Conservation (phyloP, 257 asterid species). For the Nicotiana tabacum region DNA sequence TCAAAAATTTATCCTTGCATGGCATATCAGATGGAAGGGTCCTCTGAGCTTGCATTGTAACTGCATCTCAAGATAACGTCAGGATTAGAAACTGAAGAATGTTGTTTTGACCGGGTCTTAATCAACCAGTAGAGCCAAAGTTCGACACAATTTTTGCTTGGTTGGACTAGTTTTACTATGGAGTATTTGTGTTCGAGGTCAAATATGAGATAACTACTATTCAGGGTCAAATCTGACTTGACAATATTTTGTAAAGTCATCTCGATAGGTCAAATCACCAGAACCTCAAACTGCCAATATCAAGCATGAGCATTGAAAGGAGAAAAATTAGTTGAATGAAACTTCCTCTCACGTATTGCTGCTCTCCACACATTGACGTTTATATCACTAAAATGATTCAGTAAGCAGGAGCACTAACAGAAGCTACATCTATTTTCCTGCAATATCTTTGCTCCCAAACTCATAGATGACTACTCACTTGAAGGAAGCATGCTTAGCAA, state of each 20-base stretch:
- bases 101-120: background rate
- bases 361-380: background rate
- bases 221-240: background rate
- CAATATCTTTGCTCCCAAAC: background rate
- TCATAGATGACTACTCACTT: background rate
- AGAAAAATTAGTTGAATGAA: background rate
- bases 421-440: background rate
- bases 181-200: background rate
- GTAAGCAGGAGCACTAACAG: background rate
- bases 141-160: background rate
- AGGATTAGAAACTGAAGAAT: conserved; percentile 14
- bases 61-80: conserved; percentile 33
- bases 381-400: background rate
- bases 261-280: conserved; percentile 3
- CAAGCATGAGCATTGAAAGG: background rate
- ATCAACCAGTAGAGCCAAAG: background rate
- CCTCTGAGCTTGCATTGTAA: conserved; percentile 86
- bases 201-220: too few species aligned
- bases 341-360: background rate
- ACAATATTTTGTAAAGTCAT: background rate
- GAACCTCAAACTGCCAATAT: background rate
- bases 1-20: conserved; percentile 81
- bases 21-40: conserved; percentile 54
- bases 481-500: background rate
- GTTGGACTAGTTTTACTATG: background rate